A percentile compares a stretch with the other conserved stretches of the same genome.
Evolutionary conservation across 2,329 filamentous ascomycete species (phyloP).

Genomic region (Talaromyces sp.): DNA sequence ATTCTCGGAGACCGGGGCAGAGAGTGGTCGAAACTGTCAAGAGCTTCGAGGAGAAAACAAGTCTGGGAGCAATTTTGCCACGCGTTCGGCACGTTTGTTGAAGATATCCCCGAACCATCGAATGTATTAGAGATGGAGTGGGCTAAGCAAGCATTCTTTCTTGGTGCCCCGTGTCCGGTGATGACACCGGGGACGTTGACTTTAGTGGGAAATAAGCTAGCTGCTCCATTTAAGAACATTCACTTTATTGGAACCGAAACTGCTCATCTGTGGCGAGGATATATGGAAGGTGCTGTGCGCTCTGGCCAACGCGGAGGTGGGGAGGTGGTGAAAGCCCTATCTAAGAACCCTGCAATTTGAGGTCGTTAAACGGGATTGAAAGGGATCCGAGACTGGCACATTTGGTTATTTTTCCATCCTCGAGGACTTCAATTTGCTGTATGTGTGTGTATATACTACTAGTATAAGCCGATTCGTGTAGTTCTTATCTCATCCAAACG

Average conservation of each 20-base stretch:
- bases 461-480: neutral
- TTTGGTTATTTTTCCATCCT: too few relatives aligned
- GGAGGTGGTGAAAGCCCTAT: slow-evolving; percentile 26
- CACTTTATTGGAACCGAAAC: slow-evolving; percentile 61
- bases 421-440: too few relatives aligned
- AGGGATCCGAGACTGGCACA: neutral
- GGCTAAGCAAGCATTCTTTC: slow-evolving; percentile 39
- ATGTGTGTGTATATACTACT: too few relatives aligned
- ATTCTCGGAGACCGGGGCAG: slow-evolving; percentile 39
- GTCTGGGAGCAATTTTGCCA: slow-evolving; percentile 36
- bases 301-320: slow-evolving; percentile 53
- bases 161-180: slow-evolving; percentile 37
- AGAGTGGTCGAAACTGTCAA: slow-evolving; percentile 28
- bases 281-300: slow-evolving; percentile 61
- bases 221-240: slow-evolving; percentile 42
- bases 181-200: slow-evolving; percentile 34
- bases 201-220: slow-evolving; percentile 29
- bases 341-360: neutral
- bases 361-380: neutral
- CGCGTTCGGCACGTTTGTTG: slow-evolving; percentile 30
- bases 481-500: neutral
- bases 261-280: slow-evolving; percentile 57
- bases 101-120: slow-evolving; percentile 1
- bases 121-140: slow-evolving; percentile 36
- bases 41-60: slow-evolving; percentile 21